Evolutionary conservation across 345 rosid genomes (phyloP).

Genomic region (Excoecaria cochinchinensis): DNA sequence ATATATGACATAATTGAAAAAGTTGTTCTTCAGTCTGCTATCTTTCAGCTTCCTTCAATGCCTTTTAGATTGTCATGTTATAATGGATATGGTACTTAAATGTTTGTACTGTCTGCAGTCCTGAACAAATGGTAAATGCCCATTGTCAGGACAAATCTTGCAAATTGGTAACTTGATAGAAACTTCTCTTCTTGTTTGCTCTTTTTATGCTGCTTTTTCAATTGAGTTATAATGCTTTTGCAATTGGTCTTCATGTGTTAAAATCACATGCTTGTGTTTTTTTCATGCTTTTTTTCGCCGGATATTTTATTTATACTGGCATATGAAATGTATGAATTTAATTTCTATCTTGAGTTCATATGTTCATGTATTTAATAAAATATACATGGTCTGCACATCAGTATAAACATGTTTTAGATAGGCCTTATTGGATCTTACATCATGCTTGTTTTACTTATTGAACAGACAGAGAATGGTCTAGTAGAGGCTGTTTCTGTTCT

Average conservation of each 20-base stretch:
- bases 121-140: background rate
- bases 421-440: background rate
- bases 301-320: background rate
- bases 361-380: background rate
- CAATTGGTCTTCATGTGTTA: background rate
- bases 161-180: background rate
- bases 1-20: background rate
- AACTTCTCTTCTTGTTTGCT: background rate
- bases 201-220: background rate
- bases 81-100: background rate
- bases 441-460: constrained; percentile 24
- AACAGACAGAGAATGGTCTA: constrained; percentile 90
- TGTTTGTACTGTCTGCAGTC: background rate
- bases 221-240: background rate
- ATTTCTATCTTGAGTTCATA: background rate
- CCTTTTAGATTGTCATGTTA: background rate
- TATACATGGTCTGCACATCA: too few relatives aligned
- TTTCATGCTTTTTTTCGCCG: background rate
- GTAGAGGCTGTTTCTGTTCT: constrained; percentile 95
- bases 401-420: too few relatives aligned
- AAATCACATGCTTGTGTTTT: background rate
- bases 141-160: background rate
- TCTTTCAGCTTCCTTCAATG: background rate
- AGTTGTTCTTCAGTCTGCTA: background rate
- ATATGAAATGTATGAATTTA: background rate